Conservation (phyloP, 371 early-diverging fungal species). For the Circinella minor region DNA sequence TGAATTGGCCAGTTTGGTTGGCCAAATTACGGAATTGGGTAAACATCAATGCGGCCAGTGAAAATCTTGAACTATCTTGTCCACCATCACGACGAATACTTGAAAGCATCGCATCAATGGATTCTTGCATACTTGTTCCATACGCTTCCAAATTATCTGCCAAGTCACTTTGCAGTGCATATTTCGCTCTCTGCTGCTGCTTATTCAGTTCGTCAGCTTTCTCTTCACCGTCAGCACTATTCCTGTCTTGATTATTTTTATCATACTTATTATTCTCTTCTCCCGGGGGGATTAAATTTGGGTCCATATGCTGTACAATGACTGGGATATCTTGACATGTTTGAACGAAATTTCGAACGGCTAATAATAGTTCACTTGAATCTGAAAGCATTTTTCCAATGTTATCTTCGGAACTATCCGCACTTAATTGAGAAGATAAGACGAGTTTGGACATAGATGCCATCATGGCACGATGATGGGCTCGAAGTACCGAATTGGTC, state of each 20-base stretch:
- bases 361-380: constrained; percentile 66
- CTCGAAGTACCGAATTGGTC: constrained; percentile 65
- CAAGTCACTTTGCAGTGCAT: constrained; percentile 32
- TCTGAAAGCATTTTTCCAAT: constrained; percentile 36
- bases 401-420: constrained; percentile 55
- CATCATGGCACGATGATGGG: constrained; percentile 82
- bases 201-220: neutral
- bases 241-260: constrained; percentile 8
- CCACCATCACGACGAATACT: constrained; percentile 17
- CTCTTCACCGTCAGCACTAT: neutral
- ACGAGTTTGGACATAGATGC: constrained; percentile 81
- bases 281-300: constrained; percentile 22
- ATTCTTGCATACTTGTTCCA: constrained; percentile 43
- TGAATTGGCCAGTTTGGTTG: constrained; percentile 47
- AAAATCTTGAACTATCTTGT: constrained; percentile 36
- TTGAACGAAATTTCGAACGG: constrained; percentile 78
- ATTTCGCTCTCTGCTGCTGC: constrained; percentile 14
- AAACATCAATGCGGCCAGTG: constrained; percentile 60
- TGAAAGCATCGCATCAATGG: constrained; percentile 33
- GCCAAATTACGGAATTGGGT: constrained; percentile 54
- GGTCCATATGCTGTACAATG: constrained; percentile 53
- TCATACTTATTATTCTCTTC: constrained; percentile 16
- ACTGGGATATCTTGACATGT: constrained; percentile 79
- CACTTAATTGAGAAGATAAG: constrained; percentile 81
- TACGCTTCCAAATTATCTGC: constrained; percentile 41